Evolutionary conservation across 2,329 filamentous ascomycete species (phyloP), one percentile per base, ranked within the genome.

Genomic region (Didymosphaeria variabile): DNA sequence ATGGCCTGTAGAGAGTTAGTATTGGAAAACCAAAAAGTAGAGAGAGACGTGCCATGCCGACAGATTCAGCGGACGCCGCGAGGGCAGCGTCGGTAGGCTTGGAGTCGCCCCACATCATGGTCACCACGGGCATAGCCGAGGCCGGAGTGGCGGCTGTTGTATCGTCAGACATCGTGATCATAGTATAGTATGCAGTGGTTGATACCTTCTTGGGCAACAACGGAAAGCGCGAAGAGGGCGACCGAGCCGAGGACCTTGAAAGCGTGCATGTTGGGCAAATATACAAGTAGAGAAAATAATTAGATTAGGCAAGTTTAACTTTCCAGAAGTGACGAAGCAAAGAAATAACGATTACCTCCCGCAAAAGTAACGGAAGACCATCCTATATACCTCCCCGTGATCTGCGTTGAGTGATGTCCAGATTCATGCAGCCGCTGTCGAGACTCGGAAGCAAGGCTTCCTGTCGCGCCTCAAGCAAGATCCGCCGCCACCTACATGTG

Each of bases 51-150:
- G 13, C 19, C 29, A 34, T 55, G 29, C 53, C 42, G 19, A 26
- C 42, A 19, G 40, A 36, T 21, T 46, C 23, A 8, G 40, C 40
- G 19, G 53, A 46, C 2, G 40, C 26, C n/a, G 31, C 31, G n/a
- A 46, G n/a, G 5, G 40, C 23, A 9, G 53, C 29, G 10, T 45
- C 29, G 3, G 52, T 45, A 23, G 40, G 52, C 17, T 55, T 55
- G 13, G 34, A 26, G 42, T 55, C 53, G 29, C 40, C 40, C 53
- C 53, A 55, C 40, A 55, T 55, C 40, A 46, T 55, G 3, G 53
- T 55, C 5, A 46, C 42, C 5, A 31, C 40, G 5, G 47, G 47
- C 26, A 34, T 32, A 3, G 47, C 31, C 19, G 47, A 36, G 38
- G n/a, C 38, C 12, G 42, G 40, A 5, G 36, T 44, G 26, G 4